A percentile compares a stretch with the other conserved stretches of the same genome.
These are phyloP conservation scores for Pseudocohnilembus persalinus DNA, from an alignment of 169 alveolate genomes.

Conservation along the genomic window DNA sequence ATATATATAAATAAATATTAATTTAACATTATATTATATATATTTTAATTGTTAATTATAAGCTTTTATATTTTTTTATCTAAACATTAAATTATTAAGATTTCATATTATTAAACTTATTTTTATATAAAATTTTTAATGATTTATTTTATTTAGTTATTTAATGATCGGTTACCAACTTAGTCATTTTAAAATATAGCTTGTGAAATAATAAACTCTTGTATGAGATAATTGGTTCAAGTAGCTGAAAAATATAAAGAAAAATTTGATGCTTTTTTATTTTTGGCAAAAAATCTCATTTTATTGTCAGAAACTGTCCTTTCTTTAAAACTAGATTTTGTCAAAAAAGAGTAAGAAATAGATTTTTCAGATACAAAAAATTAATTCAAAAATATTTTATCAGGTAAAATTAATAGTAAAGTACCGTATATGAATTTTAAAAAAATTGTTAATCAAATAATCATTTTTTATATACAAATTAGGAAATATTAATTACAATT, in stretches of 20 bases:
- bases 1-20: no score
- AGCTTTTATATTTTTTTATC: no score
- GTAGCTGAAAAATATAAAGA: conserved; percentile 10
- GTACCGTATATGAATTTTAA: background rate
- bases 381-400: background rate
- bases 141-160: no score
- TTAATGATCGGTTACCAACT: no score
- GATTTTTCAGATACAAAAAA: conserved; percentile 21
- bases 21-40: no score
- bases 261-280: conserved; percentile 23
- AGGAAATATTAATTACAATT: background rate
- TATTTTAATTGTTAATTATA: no score
- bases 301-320: background rate
- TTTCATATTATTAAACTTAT: no score
- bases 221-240: background rate
- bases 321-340: conserved; percentile 7
- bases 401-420: background rate
- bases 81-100: no score
- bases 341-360: conserved; percentile 12
- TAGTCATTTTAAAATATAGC: conserved; percentile 22
- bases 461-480: no score
- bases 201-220: conserved; percentile 18
- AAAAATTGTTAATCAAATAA: background rate
- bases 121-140: no score
- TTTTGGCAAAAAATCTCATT: conserved; percentile 3